Base-by-base conservation (phyloP, 192 early-diverging fungal species). In the Spinellus fusiger region DNA sequence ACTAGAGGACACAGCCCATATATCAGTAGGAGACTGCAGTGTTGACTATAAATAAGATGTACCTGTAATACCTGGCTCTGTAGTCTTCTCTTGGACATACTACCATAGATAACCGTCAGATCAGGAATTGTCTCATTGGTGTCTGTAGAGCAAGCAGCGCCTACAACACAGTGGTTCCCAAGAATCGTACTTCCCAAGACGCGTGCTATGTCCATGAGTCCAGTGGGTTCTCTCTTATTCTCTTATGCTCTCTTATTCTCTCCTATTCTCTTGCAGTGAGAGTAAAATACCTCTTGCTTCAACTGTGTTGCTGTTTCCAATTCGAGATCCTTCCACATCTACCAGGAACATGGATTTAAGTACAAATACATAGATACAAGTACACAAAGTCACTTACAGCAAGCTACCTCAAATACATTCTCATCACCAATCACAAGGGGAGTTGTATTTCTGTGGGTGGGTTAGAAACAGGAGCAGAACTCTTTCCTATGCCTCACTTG, bases 321-420 rank as follows among this genome's bases (percentile, higher is more conserved):
- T 80, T 9, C 73, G 71, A 9, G 69, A 56, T 0, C 88, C 88
- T 70, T 86, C 85, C 44, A 90, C 76, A 32, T 82, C 84, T 85
- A 68, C 26, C 5, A 49, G 27, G 35, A 5, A 13, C 35, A 22
- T 13, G 7, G 7, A 37, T 13, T 5, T 13, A 37, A 37, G 13
- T 37, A 34, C 20, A 32, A 51, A 38, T 23, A 37, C 16, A 34
- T n/a, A 52, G 1, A 20, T 25, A 28, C 8, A 48, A 33, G 35
- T 18, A 35, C 10, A 25, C 4, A 37, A 31, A 51, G 52, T 34
- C 15, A 70, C 78, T 66, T 70, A 89, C 89, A 73, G 23, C 79
- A 81, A 29, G 82, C 86, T 23, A 88, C 86, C 71, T 89, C 86
- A 71, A 91, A 86, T 7, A 85, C 77, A 54, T 91, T 91, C 48